Percentiles rank a stretch among this genome's conserved stretches.
phyloP scores from a whole-genome alignment of 1,284 basidiomycete species.

The Ustilago loliicola region DNA sequence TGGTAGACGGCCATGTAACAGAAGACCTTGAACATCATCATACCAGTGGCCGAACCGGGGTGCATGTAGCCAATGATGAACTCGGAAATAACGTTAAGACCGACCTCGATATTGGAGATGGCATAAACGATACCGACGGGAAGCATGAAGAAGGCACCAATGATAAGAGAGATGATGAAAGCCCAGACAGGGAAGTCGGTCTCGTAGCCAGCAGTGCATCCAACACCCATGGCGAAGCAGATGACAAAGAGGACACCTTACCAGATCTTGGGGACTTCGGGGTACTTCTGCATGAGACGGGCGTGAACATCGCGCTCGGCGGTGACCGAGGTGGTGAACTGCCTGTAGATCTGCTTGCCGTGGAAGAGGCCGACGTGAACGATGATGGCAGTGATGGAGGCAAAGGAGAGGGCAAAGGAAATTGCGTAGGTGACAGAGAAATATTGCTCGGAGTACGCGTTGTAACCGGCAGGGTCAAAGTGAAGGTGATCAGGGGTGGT shows the following conservation, averaged over 20 bases:
- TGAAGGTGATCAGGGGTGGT: conserved; percentile 36
- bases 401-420: conserved; percentile 77
- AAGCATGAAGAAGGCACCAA: conserved; percentile 76
- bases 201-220: conserved; percentile 79
- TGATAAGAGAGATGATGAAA: conserved; percentile 75
- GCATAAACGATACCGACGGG: conserved; percentile 85
- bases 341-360: conserved; percentile 56
- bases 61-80: conserved; percentile 82
- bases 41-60: conserved; percentile 82
- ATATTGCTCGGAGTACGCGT: conserved; percentile 62
- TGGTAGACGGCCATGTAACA: conserved; percentile 78
- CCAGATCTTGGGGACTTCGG: conserved; percentile 78
- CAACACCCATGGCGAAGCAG: conserved; percentile 77
- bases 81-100: conserved; percentile 78
- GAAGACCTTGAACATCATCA: conserved; percentile 84
- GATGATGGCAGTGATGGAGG: conserved; percentile 79
- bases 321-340: conserved; percentile 67
- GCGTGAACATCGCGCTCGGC: conserved; percentile 86
- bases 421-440: conserved; percentile 79
- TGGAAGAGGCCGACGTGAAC: conserved; percentile 75
- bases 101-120: conserved; percentile 83
- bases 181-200: conserved; percentile 84
- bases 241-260: conserved; percentile 75
- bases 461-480: conserved; percentile 54
- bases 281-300: conserved; percentile 84